Base-by-base conservation (phyloP, 2,329 filamentous ascomycete species). In the Daldinia sp. region DNA sequence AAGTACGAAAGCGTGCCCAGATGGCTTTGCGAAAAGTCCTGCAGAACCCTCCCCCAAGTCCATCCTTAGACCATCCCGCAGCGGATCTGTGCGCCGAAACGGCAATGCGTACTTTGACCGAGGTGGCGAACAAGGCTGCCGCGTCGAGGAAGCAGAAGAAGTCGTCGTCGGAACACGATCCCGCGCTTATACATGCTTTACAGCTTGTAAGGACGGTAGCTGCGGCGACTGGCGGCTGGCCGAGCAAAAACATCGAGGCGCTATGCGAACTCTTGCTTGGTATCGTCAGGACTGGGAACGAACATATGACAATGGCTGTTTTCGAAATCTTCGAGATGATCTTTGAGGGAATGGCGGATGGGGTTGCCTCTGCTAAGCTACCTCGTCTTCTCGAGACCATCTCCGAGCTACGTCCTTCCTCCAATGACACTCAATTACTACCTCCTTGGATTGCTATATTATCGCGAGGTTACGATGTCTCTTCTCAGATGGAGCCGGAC, bases 291-390 rank as follows among this genome's bases (percentile, higher is more conserved):
- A 94, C 92, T 7, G 96, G 90, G 79, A 98, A 97, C 79, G 94
- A 98, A 78, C 97, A 95, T 79, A 90, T 99, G 84, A 97, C 94
- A 35, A 97, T 98, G 91, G 92, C 93, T 10, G 92, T 94, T 0
- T 98, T 99, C 75, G 95, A 98, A 72, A 95, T 98, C 3, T 99
- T 99, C 75, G 96, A 99, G 79, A 92, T 97, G 79, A 97, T 98
- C 50, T 98, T 99, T 73, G 91, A 92, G 74, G 92, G 94, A 6
- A 94, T 99, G 91, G 88, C 85, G n/a, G 88, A 90, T 15, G 93
- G 97, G 73, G 87, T 94, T 55, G 93, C 94, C 0, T 97, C 94
- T 2, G 88, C 93, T 0, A 99, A 98, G 81, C 86, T 99, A 12
- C 94, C 94, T 2, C 89, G 93, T 63, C 86, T 99, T 12, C 87